These are phyloP conservation scores for Leccinum olivaceopallidum DNA, from an alignment of 768 basidiomycete genomes.

Conservation along the genomic window DNA sequence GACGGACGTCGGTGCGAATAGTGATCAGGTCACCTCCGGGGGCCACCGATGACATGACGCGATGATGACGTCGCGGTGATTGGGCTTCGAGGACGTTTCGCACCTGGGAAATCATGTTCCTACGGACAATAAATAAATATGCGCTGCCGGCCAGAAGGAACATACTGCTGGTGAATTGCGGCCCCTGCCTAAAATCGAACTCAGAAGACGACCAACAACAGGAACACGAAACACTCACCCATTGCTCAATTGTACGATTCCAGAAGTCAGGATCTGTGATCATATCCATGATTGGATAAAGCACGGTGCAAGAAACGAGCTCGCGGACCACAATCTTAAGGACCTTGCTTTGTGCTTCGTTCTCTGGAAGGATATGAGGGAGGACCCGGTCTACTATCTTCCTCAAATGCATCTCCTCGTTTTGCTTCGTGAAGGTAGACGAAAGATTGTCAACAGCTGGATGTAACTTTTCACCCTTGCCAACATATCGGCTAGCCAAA, in stretches of 20 bases:
- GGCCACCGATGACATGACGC: conserved; percentile 40
- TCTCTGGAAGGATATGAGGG: conserved; percentile 71
- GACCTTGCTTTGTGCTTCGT: conserved; percentile 68
- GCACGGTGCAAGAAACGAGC: conserved; percentile 75
- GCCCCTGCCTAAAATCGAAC: conserved; percentile 52
- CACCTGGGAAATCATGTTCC: conserved; percentile 85
- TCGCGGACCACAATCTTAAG: conserved; percentile 78
- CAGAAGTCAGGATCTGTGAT: conserved; percentile 95
- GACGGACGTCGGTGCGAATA: conserved; percentile 73
- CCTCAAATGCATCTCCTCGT: conserved; percentile 84
- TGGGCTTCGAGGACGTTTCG: conserved; percentile 83
- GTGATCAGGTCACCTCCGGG: conserved; percentile 71
- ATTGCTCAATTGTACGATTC: conserved; percentile 91
- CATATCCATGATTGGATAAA: conserved; percentile 92
- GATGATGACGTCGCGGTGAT: conserved; percentile 54
- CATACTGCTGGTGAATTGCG: conserved; percentile 67
- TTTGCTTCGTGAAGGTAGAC: conserved; percentile 84
- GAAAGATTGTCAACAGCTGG: conserved; percentile 87
- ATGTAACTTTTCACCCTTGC: conserved; percentile 68
- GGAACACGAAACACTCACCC: conserved; percentile 54
- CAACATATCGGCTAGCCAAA: conserved; percentile 78
- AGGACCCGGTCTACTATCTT: conserved; percentile 70
- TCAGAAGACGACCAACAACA: conserved; percentile 12
- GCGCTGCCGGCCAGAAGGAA: conserved; percentile 9
- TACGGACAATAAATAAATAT: conserved; percentile 29